These are phyloP conservation scores for Tephrocybe sp. DNA, from an alignment of 768 basidiomycete species.

Conservation along the genomic window DNA sequence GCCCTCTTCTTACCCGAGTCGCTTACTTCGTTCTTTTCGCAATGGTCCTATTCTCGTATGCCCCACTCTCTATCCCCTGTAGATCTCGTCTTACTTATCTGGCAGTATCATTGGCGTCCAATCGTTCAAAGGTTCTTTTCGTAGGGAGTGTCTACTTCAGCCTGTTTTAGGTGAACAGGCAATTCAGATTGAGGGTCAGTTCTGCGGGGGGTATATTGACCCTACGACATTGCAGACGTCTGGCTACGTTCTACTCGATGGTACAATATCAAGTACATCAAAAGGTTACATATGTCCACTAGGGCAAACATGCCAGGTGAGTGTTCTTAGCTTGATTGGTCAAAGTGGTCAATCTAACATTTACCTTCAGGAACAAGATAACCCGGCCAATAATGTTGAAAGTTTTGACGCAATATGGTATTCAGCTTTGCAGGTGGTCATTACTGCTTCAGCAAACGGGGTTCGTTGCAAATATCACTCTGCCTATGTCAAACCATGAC, in stretches of 20 bases:
- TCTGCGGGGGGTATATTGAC: slow-evolving; percentile 84
- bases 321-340: not conserved
- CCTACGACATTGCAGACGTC: slow-evolving; percentile 46
- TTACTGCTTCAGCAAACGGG: slow-evolving; percentile 78
- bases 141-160: slow-evolving; percentile 59
- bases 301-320: slow-evolving; percentile 79
- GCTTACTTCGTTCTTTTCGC: slow-evolving; percentile 92
- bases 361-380: slow-evolving; percentile 52
- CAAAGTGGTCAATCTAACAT: not conserved
- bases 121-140: slow-evolving; percentile 84
- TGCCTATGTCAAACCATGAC: not conserved
- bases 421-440: slow-evolving; percentile 78
- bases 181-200: slow-evolving; percentile 47
- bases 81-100: not conserved
- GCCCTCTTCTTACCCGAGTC: slow-evolving; percentile 86
- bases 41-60: slow-evolving; percentile 83
- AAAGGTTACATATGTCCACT: slow-evolving; percentile 93
- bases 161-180: slow-evolving; percentile 54
- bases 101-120: slow-evolving; percentile 89
- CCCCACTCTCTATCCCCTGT: slow-evolving; percentile 10
- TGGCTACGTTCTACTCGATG: slow-evolving; percentile 35
- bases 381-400: slow-evolving; percentile 64
- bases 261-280: slow-evolving; percentile 21
- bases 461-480: slow-evolving; percentile 40
- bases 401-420: slow-evolving; percentile 91